Base-by-base conservation (phyloP, 495 filamentous ascomycete species). In the Hapsidospora chrysogenum region DNA sequence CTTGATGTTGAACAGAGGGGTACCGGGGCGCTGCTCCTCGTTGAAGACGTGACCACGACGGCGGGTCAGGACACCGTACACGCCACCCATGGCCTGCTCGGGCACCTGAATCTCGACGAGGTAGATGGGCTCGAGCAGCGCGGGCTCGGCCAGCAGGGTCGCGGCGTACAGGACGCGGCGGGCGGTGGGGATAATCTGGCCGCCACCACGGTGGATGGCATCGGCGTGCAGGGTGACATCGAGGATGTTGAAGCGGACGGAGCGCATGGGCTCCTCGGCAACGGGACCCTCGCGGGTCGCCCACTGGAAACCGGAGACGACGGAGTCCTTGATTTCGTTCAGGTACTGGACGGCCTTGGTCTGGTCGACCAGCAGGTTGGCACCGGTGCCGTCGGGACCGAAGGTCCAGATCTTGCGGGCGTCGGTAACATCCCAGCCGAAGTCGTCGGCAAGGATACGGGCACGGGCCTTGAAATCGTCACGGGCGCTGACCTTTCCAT, bases 341-440 rank as follows among this genome's bases (percentile, higher is more conserved):
- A 99, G 71, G 76, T 96, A 99, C 70, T 99, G 89, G 40, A 99
- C 89, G 49, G 89, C 89, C 81, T 97, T 97, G 68, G 87, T 94
- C 76, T 95, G 89, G 63, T 99, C 89, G 51, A 99, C 78, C 41
- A 99, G 68, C 74, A 99, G 64, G 70, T 99, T 99, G 75, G 89
- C 82, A 61, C 89, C 89, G 54, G 65, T 85, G 54, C 85, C 92
- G 61, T 99, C 92, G 47, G 89, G 89, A 63, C 89, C 89, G 70
- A 99, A 99, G 58, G 82, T 87, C 89, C 89, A 99, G 60, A 99
- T 99, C 81, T 99, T 99, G 66, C 89, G 84, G 59, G 89, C 89
- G 65, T 99, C 89, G 47, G 89, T 99, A 52, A 99, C 89, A 70
- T 99, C 89, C 89, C 89, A 99, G 52, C 82, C 86, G 66, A 85